Base-by-base conservation (phyloP, 176 grass and related monocot genomes). In the Neostapfia colusana region DNA sequence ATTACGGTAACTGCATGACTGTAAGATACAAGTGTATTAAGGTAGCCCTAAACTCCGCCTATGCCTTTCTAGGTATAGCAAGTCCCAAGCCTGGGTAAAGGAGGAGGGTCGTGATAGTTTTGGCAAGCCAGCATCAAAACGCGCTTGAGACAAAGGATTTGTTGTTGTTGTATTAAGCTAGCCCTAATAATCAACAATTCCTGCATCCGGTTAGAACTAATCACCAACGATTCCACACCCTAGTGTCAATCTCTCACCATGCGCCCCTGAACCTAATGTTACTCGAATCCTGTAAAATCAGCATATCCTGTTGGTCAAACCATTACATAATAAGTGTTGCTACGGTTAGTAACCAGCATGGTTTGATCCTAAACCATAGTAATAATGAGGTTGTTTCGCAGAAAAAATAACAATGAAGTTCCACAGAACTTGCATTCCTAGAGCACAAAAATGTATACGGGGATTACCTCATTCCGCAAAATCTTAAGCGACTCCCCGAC, bases 401-500 rank as follows among this genome's bases (percentile, higher is more conserved):
- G 17, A 14, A 2, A 20, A 51, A 51, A 51, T 0, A 20, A 51
- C 49, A 56, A 56, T 48, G 45, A 48, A 48, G 45, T 16, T 48
- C 0, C 45, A 48, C 4, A 48, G 45, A 48, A 48, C 45, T 8
- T 56, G 10, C 8, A 56, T 56, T 56, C 53, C n/a, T 56, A 67
- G 60, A 25, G 28, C 57, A 74, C 11, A 65, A 55, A 89, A 66
- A 61, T 74, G 39, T 15, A 73, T 38, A 15, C 9, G 28, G 18
- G 69, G 44, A 56, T 72, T 94, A 98, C 95, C 95, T 98, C 95
- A 15, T 46, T 86, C 41, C 82, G 87, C 74, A 98, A 88, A 56
- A 98, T 92, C 73, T 72, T 94, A 25, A 94, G 84, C 10, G 95
- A 98, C 10, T 98, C 89, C 17, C 95, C 91, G 1, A 98, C 91